These are phyloP conservation scores for Scedosporium minutisporum DNA, from an alignment of 2,329 filamentous ascomycete species.

Conservation along the genomic window DNA sequence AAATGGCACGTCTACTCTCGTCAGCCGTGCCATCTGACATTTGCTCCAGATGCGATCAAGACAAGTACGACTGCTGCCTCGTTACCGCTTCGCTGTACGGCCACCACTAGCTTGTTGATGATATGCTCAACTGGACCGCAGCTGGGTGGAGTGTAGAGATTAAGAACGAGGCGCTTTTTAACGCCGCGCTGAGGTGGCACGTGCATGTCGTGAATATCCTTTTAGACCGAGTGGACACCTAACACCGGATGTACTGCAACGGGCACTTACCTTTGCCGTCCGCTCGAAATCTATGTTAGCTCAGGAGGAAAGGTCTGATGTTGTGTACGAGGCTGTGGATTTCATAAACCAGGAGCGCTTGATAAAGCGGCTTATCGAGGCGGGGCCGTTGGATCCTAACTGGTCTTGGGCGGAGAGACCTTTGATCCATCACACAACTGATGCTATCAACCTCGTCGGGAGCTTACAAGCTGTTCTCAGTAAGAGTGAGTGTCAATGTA, in stretches of 20 bases:
- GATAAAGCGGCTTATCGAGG: slow-evolving; percentile 2
- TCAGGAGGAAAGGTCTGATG: slow-evolving; percentile 9
- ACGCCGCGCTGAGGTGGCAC: not conserved
- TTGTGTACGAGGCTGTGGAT: slow-evolving; percentile 11
- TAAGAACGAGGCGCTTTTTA: not conserved
- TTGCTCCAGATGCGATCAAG: not conserved
- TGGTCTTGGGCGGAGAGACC: slow-evolving; percentile 7
- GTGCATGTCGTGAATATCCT: not conserved
- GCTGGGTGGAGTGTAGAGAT: not conserved
- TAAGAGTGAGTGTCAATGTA: not conserved
- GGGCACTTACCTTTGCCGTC: not conserved
- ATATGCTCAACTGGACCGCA: not conserved
- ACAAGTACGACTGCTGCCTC: not conserved
- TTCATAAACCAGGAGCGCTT: slow-evolving; percentile 8
- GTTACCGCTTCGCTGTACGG: not conserved
- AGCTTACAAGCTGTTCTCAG: slow-evolving; percentile 4
- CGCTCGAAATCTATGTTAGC: slow-evolving; percentile 1
- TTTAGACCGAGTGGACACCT: not conserved
- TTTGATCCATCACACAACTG: slow-evolving; percentile 3
- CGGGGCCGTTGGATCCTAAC: slow-evolving; percentile 11
- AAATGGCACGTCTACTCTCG: not conserved
- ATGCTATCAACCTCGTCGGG: not conserved
- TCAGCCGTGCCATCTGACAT: not conserved
- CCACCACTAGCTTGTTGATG: not conserved
- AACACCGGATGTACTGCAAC: not conserved